Evolutionary conservation across 306 rosid species (phyloP), one percentile per base, ranked within the genome.

Genomic region (Prosopis cineraria): DNA sequence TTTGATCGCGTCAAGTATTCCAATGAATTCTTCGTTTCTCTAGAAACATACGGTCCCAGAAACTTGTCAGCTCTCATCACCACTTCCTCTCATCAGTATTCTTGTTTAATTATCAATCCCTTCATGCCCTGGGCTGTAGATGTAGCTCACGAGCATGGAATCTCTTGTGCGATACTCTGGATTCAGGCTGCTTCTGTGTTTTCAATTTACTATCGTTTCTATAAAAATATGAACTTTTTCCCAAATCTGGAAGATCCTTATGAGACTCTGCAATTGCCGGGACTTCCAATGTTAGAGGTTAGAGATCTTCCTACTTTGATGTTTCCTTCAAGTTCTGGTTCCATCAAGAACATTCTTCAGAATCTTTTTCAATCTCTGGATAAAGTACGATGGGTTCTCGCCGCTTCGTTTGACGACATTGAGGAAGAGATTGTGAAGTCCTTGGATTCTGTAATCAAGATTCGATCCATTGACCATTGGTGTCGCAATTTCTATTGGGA

Each of bases 81-180:
- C 2, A 24, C 3, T 24, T 10, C 31, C 6, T 24, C 30, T 55
- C 62, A 55, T 0, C 63, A 50, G 10, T 65, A 70, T 34, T 80
- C 87, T 1, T 88, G 89, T 55, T 17, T 85, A 5, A 76, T 88
- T 3, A 20, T 72, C 52, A 85, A 70, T n/a, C 84, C 87, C 58
- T 82, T 85, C 24, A 37, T 81, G 40, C 82, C 89, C 0, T 88
- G 87, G 87, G 72, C 79, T 34, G 41, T 66, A 4, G 82, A 85
- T 0, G 79, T 88, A 1, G 89, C 88, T 19, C 45, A 50, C 6
- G 17, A 70, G 3, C 78, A 71, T 44, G 27, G 71, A 6, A 83
- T 85, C 59, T 84, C 85, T 22, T 85, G 82, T 11, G 87, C 86
- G 0, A 27, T 81, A 70, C 84, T 88, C 20, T 88, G 87, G 87